Conservation (phyloP, 2,329 filamentous ascomycete genomes). For the Pyrenophora seminiperda region DNA sequence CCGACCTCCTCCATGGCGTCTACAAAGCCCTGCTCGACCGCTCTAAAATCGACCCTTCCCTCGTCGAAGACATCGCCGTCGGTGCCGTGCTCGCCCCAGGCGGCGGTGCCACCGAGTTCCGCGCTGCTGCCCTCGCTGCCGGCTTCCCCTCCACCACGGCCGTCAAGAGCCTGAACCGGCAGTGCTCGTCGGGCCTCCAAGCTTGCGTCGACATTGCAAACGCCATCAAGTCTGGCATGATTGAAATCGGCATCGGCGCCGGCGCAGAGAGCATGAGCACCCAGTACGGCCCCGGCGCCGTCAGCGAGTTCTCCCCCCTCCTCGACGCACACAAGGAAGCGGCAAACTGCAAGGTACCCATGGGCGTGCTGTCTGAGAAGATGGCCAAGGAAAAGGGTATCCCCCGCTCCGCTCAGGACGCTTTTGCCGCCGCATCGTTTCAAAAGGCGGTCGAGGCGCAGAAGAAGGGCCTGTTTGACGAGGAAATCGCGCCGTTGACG, state of each 20-base stretch:
- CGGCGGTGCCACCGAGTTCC: conserved; percentile 95
- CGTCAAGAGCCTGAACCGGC: conserved; percentile 88
- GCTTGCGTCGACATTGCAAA: conserved; percentile 94
- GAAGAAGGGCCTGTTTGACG: conserved; percentile 84
- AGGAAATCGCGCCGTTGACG: conserved; percentile 86
- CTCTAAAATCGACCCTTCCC: conserved; percentile 82
- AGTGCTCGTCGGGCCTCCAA: conserved; percentile 92
- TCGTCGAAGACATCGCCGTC: conserved; percentile 92
- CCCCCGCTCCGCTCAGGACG: conserved; percentile 75
- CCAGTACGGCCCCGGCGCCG: conserved; percentile 87
- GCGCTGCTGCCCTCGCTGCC: conserved; percentile 85
- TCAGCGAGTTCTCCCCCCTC: conserved; percentile 89
- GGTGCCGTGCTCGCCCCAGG: conserved; percentile 90
- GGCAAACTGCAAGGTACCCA: conserved; percentile 96
- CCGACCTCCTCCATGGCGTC: conserved; percentile 83
- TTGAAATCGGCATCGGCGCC: conserved; percentile 90
- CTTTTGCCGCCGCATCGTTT: conserved; percentile 93
- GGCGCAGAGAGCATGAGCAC: conserved; percentile 96
- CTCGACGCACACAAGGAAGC: conserved; percentile 81
- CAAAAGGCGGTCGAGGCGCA: conserved; percentile 88
- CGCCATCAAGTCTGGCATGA: conserved; percentile 88
- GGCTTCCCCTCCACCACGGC: conserved; percentile 85
- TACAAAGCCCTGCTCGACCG: conserved; percentile 81
- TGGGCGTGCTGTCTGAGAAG: conserved; percentile 90
- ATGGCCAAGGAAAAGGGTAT: conserved; percentile 89